Conservation (phyloP, 495 filamentous ascomycete species). For the Podospora conica region DNA sequence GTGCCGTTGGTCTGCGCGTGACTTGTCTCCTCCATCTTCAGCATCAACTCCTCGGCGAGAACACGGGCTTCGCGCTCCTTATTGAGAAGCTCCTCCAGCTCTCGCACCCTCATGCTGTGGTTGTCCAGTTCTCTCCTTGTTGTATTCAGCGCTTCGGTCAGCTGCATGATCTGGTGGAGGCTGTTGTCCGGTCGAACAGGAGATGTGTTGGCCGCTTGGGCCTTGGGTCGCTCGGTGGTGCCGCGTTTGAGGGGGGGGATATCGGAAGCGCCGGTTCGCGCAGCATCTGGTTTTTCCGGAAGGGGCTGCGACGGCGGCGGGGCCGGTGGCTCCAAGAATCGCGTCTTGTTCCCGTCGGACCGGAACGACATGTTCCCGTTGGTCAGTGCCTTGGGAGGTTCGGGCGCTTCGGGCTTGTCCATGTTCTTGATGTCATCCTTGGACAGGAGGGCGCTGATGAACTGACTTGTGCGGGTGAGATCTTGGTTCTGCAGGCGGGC, state of each 20-base stretch:
- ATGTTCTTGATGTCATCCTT: constrained; percentile 64
- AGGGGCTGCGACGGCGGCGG: constrained; percentile 88
- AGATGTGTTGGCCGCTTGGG: constrained; percentile 46
- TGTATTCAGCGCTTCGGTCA: constrained; percentile 74
- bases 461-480: constrained; percentile 71
- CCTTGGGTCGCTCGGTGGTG: constrained; percentile 68
- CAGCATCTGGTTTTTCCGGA: constrained; percentile 79
- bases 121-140: constrained; percentile 78
- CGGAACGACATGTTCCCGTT: constrained; percentile 44
- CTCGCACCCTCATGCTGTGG: constrained; percentile 69
- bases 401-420: constrained; percentile 43
- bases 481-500: constrained; percentile 84
- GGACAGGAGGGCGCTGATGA: constrained; percentile 66
- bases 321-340: constrained; percentile 84
- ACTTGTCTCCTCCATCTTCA: constrained; percentile 55
- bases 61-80: constrained; percentile 78
- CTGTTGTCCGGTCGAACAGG: constrained; percentile 57
- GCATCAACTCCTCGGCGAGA: constrained; percentile 72
- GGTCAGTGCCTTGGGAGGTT: constrained; percentile 34
- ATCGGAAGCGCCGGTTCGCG: constrained; percentile 39
- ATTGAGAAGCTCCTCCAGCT: constrained; percentile 70
- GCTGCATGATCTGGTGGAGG: constrained; percentile 65
- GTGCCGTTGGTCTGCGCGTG: constrained; percentile 33
- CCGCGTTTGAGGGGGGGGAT: constrained; percentile 59
- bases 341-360: constrained; percentile 51